These are phyloP conservation scores for Lentinula lateritia DNA, from an alignment of 768 basidiomycete species.

Conservation along the genomic window DNA sequence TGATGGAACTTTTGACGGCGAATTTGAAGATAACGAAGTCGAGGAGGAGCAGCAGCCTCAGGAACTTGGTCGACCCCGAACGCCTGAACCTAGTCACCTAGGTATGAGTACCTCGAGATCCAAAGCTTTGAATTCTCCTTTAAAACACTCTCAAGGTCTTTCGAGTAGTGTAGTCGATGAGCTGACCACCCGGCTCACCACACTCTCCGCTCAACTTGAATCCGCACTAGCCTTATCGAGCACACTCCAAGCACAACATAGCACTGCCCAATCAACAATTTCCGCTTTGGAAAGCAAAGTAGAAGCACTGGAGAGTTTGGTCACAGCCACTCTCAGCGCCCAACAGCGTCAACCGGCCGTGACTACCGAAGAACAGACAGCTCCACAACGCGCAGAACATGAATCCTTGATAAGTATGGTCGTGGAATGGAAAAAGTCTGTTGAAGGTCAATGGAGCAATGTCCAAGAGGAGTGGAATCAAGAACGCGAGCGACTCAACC, in stretches of 20 bases:
- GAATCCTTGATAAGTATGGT: constrained; percentile 51
- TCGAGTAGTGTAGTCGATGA: constrained; percentile 40
- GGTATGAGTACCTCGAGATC: constrained; percentile 39
- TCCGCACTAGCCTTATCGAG: constrained; percentile 69
- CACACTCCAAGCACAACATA: constrained; percentile 72
- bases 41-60: constrained; percentile 32
- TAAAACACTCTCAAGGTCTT: constrained; percentile 11
- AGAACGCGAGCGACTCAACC: constrained; percentile 70
- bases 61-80: constrained; percentile 56
- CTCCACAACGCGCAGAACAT: constrained; percentile 24
- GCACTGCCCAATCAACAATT: constrained; percentile 72
- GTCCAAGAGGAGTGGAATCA: constrained; percentile 80
- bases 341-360: constrained; percentile 14
- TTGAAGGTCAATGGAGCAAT: constrained; percentile 74
- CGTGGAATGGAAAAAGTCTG: constrained; percentile 67
- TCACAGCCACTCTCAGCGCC: constrained; percentile 38
- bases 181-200: constrained; percentile 56
- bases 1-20: neutral
- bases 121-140: constrained; percentile 25
- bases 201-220: constrained; percentile 66
- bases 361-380: neutral
- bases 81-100: constrained; percentile 72
- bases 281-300: constrained; percentile 65
- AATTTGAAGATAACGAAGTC: constrained; percentile 13
- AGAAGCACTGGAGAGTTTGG: constrained; percentile 56